phyloP scores from a whole-genome alignment of 108 stramenopile genomes.

The Fragilaria crotonensis region DNA sequence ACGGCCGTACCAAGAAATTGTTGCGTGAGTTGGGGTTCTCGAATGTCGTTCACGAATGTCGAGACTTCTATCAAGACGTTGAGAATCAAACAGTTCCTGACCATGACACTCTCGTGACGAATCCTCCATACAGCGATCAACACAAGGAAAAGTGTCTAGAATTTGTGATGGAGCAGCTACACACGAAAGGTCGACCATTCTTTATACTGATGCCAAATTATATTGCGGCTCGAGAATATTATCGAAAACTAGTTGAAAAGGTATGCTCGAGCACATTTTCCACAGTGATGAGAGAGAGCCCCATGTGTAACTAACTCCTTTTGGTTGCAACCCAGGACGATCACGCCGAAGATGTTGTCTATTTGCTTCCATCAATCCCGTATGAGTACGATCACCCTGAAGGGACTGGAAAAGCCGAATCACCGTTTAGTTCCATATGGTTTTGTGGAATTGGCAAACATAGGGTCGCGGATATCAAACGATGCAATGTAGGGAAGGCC shows the following conservation, averaged over 20 bases:
- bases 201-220: conserved; percentile 85
- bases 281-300: too few species aligned
- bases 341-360: conserved; percentile 33
- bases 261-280: too few species aligned
- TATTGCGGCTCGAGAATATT: conserved; percentile 70
- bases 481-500: conserved; percentile 7
- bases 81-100: conserved; percentile 39
- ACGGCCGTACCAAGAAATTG: conserved; percentile 41
- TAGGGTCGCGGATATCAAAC: not conserved
- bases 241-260: conserved; percentile 22
- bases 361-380: conserved; percentile 44
- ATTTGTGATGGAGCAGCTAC: conserved; percentile 43
- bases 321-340: conserved; percentile 4
- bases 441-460: conserved; percentile 55
- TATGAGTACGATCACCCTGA: conserved; percentile 84
- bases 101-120: conserved; percentile 77
- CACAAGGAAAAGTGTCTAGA: conserved; percentile 80
- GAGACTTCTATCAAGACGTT: conserved; percentile 82
- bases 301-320: too few species aligned
- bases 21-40: conserved; percentile 43
- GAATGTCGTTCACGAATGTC: conserved; percentile 52
- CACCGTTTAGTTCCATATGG: conserved; percentile 81
- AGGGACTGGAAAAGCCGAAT: conserved; percentile 66
- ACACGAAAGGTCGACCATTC: conserved; percentile 39
- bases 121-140: conserved; percentile 84